phyloP scores from a whole-genome alignment of 257 asterid genomes.

The Anisodus tanguticus region DNA sequence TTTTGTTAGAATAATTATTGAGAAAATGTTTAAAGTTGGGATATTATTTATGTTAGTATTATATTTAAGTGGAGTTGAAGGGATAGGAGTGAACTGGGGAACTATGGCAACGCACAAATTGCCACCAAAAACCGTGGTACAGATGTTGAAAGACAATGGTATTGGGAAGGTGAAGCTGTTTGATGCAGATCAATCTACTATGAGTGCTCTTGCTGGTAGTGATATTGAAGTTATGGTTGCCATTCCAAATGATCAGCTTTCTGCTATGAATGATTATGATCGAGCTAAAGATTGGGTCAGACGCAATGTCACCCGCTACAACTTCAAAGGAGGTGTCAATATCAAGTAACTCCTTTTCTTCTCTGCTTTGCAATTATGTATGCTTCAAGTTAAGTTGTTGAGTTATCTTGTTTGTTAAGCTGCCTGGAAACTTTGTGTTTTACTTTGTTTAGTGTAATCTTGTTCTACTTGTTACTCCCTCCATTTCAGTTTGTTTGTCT shows the following conservation, averaged over 20 bases:
- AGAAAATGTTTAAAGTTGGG: background rate
- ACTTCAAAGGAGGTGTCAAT: constrained; percentile 70
- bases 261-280: constrained; percentile 53
- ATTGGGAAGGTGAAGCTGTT: constrained; percentile 71
- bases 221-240: constrained; percentile 80
- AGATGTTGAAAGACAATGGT: constrained; percentile 63
- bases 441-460: no score
- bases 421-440: background rate
- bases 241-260: constrained; percentile 74
- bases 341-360: constrained; percentile 49
- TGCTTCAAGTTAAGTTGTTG: no score
- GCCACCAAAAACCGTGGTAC: constrained; percentile 68
- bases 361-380: background rate
- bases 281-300: constrained; percentile 75
- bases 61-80: constrained; percentile 29
- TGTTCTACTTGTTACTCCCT: no score
- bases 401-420: background rate
- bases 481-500: no score
- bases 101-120: constrained; percentile 75
- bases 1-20: background rate
- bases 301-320: constrained; percentile 63
- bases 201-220: constrained; percentile 71
- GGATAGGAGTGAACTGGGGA: constrained; percentile 85
- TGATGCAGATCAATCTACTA: constrained; percentile 66
- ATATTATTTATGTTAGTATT: constrained; percentile 4